Base-by-base conservation (phyloP, 1,284 basidiomycete genomes). In the Rhizoctonia solani region DNA sequence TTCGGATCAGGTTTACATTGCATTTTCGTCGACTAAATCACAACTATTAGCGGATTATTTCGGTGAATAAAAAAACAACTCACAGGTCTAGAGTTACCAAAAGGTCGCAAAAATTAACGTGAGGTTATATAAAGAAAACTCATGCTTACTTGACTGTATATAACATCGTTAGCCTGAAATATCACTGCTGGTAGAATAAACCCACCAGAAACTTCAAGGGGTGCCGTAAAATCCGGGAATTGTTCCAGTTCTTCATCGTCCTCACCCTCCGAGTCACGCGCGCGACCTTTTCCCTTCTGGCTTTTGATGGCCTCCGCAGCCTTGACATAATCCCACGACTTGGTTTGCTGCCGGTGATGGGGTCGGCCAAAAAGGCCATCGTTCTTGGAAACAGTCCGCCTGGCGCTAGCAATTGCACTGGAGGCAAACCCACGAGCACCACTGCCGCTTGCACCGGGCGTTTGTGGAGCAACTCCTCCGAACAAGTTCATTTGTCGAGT, bases 1-100 rank as follows among this genome's bases (percentile, higher is more conserved):
- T 92, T 82, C 25, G 85, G 79, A 73, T 97, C 92, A 6, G 89
- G 83, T 54, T 81, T 76, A 16, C 90, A 77, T 75, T 92, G 93
- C 87, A 92, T 92, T 3, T 87, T 84, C 1, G 86, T 88, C 21
- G 86, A 83, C 86, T 92, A 73, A 8, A 68, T 42, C 63, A 53
- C 9, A 29, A 41, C 3, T 21, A 37, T 29, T 53, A 53, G 41
- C 30, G 30, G 16, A n/a, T n/a, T n/a, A n/a, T n/a, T n/a, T 14
- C 16, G 29, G 32, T 16, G 11, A 39, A 19, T 29, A 42, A 25
- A 11, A 21, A 4, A 4, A n/a, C 32, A 16, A 53, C 67, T 42
- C 32, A 68, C 67, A 14, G 56, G 67, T 41, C 67, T 68, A 39
- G 6, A 21, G 27, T 42, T 21, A 21, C 16, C 21, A 14, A 27